Conservation (phyloP, 2,329 filamentous ascomycete genomes). For the Pestalotiopsis sp. region DNA sequence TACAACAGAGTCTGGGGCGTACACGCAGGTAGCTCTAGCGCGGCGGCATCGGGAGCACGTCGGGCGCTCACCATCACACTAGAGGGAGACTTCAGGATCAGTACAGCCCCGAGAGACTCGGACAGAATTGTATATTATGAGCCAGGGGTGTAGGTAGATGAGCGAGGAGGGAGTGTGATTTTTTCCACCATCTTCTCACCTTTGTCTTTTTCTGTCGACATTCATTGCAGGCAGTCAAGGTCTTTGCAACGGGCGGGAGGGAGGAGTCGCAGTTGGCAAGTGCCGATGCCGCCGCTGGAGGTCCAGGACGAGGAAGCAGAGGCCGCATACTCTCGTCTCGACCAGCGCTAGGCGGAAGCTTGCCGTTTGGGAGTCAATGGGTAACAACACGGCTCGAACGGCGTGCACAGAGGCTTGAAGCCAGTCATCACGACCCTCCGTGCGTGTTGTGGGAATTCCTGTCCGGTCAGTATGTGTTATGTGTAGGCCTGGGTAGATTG, state of each 20-base stretch:
- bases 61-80: not conserved
- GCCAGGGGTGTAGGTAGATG: not conserved
- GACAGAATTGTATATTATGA: not conserved
- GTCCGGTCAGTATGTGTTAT: not conserved
- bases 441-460: not conserved
- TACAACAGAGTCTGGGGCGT: not conserved
- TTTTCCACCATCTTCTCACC: not conserved
- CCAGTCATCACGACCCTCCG: not conserved
- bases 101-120: not conserved
- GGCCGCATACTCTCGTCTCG: not conserved
- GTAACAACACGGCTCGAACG: not conserved
- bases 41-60: not conserved
- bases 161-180: not conserved
- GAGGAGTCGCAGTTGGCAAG: not conserved
- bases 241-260: not conserved
- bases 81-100: not conserved
- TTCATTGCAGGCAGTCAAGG: not conserved
- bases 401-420: not conserved
- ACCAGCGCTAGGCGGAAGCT: not conserved
- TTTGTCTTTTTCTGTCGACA: not conserved
- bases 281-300: not conserved
- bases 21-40: not conserved
- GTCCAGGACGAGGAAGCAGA: not conserved
- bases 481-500: not conserved
- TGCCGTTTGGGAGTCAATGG: not conserved